Evolutionary conservation across 805 yeast species (phyloP), one percentile per base, ranked within the genome.

Genomic region (Candida saitoana): DNA sequence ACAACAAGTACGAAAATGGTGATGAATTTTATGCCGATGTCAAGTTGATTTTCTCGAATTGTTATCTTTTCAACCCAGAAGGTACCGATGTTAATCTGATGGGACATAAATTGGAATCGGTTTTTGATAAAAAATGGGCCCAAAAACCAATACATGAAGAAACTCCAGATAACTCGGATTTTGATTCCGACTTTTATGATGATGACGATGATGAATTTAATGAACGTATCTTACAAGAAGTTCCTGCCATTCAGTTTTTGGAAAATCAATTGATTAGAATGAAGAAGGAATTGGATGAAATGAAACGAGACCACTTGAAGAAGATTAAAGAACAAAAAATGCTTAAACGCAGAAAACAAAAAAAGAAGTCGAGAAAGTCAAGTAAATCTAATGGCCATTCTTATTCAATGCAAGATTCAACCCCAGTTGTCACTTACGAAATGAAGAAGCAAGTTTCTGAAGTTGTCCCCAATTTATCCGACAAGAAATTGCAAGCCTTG

Each of bases 371-470:
- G 15, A 56, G 59, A 49, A 50, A 64, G 48, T 50, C 47, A 34
- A 50, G 55, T 55, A 57, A 45, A 56, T 54, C 50, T 3, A 32
- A 32, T 18, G 32, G 34, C 22, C 31, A 36, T 15, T 35, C 35
- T 14, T 31, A 36, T 14, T 6, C 33, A 15, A 8, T 34, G 42
- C 1, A 44, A 40, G 30, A 22, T 44, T 18, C 27, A 7, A 11
- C 34, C 12, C 69, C 70, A 9, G 62, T 60, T 41, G 88, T 91
- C 40, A 87, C 96, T 0, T 93, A 87, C 59, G 98, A 90, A 57
- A 91, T 91, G 98, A 93, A 93, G 76, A 87, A 87, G 59, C 93
- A 88, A 60, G 82, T 93, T 44, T 80, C 89, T 42, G 97, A 89
- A 57, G 82, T 82, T 51, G 90, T 93, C 59, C 81, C 83, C 40